Percentiles rank a stretch among this genome's conserved stretches.
Evolutionary conservation across 176 grass and related monocot genomes (phyloP).

Genomic region (Raddia distichophylla): DNA sequence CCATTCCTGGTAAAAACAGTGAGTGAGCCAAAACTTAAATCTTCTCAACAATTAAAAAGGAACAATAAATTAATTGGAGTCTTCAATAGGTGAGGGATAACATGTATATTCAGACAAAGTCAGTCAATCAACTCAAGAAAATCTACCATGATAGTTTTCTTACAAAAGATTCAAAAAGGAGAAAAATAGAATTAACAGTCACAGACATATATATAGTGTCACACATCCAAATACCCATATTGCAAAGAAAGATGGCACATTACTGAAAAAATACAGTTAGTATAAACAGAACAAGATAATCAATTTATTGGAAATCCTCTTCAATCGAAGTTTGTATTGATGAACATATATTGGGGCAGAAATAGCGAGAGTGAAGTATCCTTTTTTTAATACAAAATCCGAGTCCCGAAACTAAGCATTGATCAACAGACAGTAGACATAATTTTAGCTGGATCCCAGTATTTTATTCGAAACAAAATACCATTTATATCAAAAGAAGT

Average conservation of each 20-base stretch:
- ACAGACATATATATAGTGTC: background rate
- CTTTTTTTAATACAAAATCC: background rate
- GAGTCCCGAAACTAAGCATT: background rate
- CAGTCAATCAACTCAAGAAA: slow-evolving; percentile 14
- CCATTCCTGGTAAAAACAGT: slow-evolving; percentile 43
- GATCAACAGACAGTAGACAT: background rate
- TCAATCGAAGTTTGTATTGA: background rate
- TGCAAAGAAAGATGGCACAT: background rate
- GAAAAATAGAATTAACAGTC: background rate
- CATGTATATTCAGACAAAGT: background rate
- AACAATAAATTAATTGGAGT: background rate
- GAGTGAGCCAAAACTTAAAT: background rate
- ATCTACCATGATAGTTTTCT: background rate
- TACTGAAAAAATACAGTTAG: background rate
- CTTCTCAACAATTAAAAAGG: background rate
- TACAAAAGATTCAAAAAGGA: background rate
- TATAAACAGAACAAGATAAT: background rate
- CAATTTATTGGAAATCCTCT: background rate
- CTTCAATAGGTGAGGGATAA: background rate
- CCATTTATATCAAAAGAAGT: background rate
- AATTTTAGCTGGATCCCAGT: background rate
- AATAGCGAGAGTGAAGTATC: background rate
- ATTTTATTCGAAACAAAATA: background rate
- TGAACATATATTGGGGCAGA: background rate
- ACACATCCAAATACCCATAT: background rate